Conservation (phyloP, 2,329 filamentous ascomycete species). For the Venturia effusa region DNA sequence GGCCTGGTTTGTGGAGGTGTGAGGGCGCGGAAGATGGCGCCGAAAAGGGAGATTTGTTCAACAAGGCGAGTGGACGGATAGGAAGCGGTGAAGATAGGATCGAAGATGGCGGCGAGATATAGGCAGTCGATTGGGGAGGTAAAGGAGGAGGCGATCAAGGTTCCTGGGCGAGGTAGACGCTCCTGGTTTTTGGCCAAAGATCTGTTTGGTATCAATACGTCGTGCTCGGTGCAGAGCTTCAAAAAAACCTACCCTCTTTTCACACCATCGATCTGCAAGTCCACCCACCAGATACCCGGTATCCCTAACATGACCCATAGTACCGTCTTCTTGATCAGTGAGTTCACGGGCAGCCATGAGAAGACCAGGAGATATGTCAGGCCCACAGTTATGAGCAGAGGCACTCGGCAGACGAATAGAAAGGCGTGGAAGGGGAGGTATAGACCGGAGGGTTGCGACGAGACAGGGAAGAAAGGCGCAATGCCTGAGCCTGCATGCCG, state of each 20-base stretch:
- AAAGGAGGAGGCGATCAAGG: constrained; percentile 80
- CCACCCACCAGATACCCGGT: constrained; percentile 95
- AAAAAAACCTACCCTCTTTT: constrained; percentile 59
- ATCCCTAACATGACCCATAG: constrained; percentile 82
- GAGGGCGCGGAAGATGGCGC: constrained; percentile 66
- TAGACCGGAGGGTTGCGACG: constrained; percentile 51
- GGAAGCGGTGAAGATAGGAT: constrained; percentile 82
- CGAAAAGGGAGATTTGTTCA: constrained; percentile 62
- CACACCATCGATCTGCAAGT: constrained; percentile 95
- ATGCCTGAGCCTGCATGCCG: constrained; percentile 69
- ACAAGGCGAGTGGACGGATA: constrained; percentile 68
- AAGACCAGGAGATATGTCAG: constrained; percentile 68
- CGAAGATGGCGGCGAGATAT: constrained; percentile 91
- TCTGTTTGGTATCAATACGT: constrained; percentile 16
- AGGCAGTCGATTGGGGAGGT: constrained; percentile 88
- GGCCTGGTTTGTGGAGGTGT: constrained; percentile 38
- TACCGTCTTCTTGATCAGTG: constrained; percentile 64
- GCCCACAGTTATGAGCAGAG: constrained; percentile 59
- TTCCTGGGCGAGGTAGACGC: constrained; percentile 66
- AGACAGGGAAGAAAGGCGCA: constrained; percentile 83
- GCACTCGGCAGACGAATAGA: constrained; percentile 72
- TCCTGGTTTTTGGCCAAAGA: constrained; percentile 61
- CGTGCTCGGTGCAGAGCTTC: neutral
- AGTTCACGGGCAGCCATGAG: constrained; percentile 66
- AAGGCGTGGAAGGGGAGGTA: constrained; percentile 55